phyloP scores from a whole-genome alignment of 2,329 filamentous ascomycete genomes.

The Chaetomium olivaceum region DNA sequence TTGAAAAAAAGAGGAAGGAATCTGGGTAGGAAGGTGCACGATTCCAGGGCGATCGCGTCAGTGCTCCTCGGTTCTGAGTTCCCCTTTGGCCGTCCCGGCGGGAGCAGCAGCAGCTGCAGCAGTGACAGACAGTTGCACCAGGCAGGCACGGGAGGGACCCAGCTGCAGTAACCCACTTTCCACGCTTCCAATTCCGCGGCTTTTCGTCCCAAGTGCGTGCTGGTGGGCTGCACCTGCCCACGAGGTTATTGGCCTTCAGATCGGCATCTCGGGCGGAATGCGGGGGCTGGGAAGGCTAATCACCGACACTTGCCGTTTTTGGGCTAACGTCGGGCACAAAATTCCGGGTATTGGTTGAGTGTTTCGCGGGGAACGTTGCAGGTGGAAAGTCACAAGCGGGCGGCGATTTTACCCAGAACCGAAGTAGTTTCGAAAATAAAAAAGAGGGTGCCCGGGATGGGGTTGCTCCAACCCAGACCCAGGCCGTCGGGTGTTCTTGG shows the following conservation, averaged over 20 bases:
- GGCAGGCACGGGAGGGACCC: neutral
- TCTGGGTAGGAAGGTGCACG: slow-evolving; percentile 3
- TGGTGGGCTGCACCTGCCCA: slow-evolving; percentile 22
- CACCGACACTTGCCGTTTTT: slow-evolving; percentile 33
- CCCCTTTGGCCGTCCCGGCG: neutral
- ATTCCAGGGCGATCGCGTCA: slow-evolving; percentile 21
- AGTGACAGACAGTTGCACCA: too few relatives aligned
- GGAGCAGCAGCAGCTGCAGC: slow-evolving; percentile 7
- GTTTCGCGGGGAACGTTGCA: slow-evolving; percentile 17
- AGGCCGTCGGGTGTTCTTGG: neutral
- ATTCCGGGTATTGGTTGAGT: slow-evolving; percentile 30
- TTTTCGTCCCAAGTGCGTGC: slow-evolving; percentile 19
- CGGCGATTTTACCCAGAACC: slow-evolving; percentile 2
- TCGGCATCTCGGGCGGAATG: slow-evolving; percentile 36
- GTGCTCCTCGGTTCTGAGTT: neutral
- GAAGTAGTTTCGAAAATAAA: neutral
- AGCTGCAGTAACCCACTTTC: slow-evolving; percentile 7
- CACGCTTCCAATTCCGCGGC: slow-evolving; percentile 21
- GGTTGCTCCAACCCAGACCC: slow-evolving; percentile 5
- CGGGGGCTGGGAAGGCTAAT: slow-evolving; percentile 33
- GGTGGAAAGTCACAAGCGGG: neutral
- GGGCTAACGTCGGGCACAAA: slow-evolving; percentile 31
- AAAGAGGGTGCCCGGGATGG: neutral
- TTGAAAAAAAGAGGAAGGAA: neutral
- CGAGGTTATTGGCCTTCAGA: slow-evolving; percentile 26